Evolutionary conservation across 2,329 filamentous ascomycete species (phyloP).

Genomic region (Colletotrichum eleusines): DNA sequence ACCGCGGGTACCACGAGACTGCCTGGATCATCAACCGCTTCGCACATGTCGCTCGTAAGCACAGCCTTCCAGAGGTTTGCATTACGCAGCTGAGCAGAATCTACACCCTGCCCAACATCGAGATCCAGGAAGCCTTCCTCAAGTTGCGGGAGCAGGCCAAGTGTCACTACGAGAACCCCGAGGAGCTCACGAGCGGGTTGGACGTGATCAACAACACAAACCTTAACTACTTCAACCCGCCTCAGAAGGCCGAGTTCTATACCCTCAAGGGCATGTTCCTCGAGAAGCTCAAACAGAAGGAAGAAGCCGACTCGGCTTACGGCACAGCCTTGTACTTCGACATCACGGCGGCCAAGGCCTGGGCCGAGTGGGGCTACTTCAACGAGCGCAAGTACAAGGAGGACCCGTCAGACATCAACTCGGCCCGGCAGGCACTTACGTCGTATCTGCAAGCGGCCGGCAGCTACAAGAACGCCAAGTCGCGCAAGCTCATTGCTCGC

Average conservation of each 20-base stretch:
- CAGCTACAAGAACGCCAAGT: slow-evolving; percentile 97
- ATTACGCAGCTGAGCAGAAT: slow-evolving; percentile 97
- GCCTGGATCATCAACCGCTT: slow-evolving; percentile 99
- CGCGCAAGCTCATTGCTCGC: slow-evolving; percentile 89
- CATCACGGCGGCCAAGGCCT: slow-evolving; percentile 93
- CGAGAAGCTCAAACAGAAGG: slow-evolving; percentile 90
- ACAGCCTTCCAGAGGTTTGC: slow-evolving; percentile 96
- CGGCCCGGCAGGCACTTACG: slow-evolving; percentile 91
- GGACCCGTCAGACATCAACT: slow-evolving; percentile 82
- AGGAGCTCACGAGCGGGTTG: slow-evolving; percentile 90
- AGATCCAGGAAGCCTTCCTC: slow-evolving; percentile 98
- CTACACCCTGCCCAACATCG: slow-evolving; percentile 98
- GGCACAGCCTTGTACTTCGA: slow-evolving; percentile 97
- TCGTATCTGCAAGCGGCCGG: slow-evolving; percentile 97
- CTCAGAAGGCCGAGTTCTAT: slow-evolving; percentile 99
- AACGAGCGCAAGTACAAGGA: slow-evolving; percentile 97
- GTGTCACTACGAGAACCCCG: slow-evolving; percentile 96
- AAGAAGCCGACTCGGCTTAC: slow-evolving; percentile 93
- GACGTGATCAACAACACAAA: slow-evolving; percentile 99
- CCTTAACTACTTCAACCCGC: slow-evolving; percentile 94
- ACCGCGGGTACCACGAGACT: slow-evolving; percentile 97
- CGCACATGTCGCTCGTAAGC: slow-evolving; percentile 96
- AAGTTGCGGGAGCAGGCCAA: slow-evolving; percentile 99
- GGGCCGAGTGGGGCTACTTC: slow-evolving; percentile 99
- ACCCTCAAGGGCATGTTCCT: slow-evolving; percentile 99